Evolutionary conservation across 2,329 filamentous ascomycete species (phyloP).

Genomic region (Penicillium frequentans): DNA sequence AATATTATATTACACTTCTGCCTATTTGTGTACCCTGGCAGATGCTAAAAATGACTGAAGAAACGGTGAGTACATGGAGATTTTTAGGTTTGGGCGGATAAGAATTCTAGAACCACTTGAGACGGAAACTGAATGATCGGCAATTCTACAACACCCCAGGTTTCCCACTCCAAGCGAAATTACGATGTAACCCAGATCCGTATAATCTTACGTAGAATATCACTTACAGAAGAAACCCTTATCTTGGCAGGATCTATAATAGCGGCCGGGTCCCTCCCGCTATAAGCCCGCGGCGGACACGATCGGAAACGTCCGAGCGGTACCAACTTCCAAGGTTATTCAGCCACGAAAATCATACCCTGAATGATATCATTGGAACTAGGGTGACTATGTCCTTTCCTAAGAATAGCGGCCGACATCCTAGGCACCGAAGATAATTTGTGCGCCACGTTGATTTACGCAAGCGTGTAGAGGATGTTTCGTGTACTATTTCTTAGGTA

Average conservation of each 20-base stretch:
- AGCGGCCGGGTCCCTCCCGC: not conserved
- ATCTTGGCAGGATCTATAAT: not conserved
- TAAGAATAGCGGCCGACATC: not conserved
- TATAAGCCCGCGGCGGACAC: not conserved
- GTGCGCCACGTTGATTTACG: not conserved
- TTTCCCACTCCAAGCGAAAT: too few relatives aligned
- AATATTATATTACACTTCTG: not conserved
- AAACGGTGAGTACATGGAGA: not conserved
- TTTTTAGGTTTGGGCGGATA: too few relatives aligned
- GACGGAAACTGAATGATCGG: too few relatives aligned
- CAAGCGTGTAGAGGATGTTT: not conserved
- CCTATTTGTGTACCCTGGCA: too few relatives aligned
- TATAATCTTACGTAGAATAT: not conserved
- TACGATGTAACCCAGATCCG: too few relatives aligned
- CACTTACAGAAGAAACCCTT: not conserved
- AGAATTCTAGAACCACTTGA: too few relatives aligned
- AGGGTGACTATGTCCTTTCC: not conserved
- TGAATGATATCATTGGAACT: not conserved
- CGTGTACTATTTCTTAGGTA: not conserved
- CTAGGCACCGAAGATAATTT: not conserved
- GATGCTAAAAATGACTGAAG: not conserved
- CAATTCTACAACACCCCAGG: too few relatives aligned
- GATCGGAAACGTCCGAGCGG: not conserved
- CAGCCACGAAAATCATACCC: too few relatives aligned
- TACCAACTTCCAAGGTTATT: too few relatives aligned